Conservation (phyloP, 148 eudicot species). For the Spergularia marina region DNA sequence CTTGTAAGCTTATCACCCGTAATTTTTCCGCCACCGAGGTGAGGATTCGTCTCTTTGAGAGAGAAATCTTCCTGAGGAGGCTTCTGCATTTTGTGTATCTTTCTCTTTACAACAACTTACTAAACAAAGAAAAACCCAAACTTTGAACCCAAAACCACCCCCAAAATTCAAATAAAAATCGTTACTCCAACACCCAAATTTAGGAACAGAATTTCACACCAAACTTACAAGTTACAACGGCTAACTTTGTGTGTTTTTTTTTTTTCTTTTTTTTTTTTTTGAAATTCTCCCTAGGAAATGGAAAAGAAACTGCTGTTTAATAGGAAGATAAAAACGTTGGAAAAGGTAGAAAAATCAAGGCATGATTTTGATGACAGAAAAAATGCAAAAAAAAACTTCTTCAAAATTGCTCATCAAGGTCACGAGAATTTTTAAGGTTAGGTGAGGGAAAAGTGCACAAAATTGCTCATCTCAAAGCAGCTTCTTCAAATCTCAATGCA, state of each 20-base stretch:
- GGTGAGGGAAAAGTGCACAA: slow-evolving; percentile 6
- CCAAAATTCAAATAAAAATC: slow-evolving; percentile 4
- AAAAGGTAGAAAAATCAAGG: not conserved
- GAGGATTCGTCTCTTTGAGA: slow-evolving; percentile 64
- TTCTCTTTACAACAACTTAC: not conserved
- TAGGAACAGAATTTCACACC: slow-evolving; percentile 19
- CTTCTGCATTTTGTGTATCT: slow-evolving; percentile 42
- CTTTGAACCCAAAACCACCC: not conserved
- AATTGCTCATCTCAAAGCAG: not conserved
- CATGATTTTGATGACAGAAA: not conserved
- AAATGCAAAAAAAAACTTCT: not conserved
- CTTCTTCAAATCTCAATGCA: slow-evolving; percentile 39
- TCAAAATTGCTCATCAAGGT: too few species aligned
- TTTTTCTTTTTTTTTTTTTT: too few species aligned
- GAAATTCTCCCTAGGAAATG: not conserved
- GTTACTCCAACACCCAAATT: slow-evolving; percentile 16
- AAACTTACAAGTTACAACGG: slow-evolving; percentile 19
- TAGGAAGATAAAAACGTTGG: not conserved
- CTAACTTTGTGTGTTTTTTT: slow-evolving; percentile 14
- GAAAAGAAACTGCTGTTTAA: not conserved
- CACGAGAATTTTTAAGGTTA: not conserved
- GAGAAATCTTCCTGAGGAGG: slow-evolving; percentile 53
- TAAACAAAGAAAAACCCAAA: not conserved
- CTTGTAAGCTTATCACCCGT: slow-evolving; percentile 57
- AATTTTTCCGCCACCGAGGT: slow-evolving; percentile 50